Evolutionary conservation across 2,329 filamentous ascomycete genomes (phyloP), one percentile per base, ranked within the genome.

Genomic region (Exophiala mesophila): DNA sequence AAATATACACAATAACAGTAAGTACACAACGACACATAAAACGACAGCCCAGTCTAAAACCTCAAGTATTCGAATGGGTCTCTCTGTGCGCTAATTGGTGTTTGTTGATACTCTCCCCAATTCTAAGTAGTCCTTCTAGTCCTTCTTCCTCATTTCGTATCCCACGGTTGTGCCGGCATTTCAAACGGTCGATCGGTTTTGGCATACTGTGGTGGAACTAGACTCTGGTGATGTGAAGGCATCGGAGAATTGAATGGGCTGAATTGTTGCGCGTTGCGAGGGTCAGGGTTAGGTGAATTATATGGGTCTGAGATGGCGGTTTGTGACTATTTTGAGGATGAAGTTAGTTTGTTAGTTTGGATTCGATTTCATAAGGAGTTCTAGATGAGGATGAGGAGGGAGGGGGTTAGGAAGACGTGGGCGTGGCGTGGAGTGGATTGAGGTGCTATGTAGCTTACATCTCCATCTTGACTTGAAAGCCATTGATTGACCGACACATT

Each of bases 401-500:
- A n/a, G n/a, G n/a, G n/a, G n/a, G 23, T 26, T 26, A 26, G 12
- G 23, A 12, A 26, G 12, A 26, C 12, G 23, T 26, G 12, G 12
- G 12, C 6, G 6, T 5, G 4, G 32, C n/a, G 30, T 17, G 13
- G 29, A 26, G 21, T 19, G 12, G 28, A 23, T 3, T n/a, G 26
- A 29, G 7, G 17, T 16, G 17, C n/a, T 9, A 7, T 29, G 9
- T 9, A 32, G 39, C 48, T 47, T 39, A 51, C 48, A 39, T 51
- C 48, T 20, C 48, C 47, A 15, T 42, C 35, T 28, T 51, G 48
- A 28, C 48, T 51, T 16, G 48, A 51, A n/a, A 51, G 44, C 48
- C 48, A 51, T 24, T 51, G 41, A 28, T 51, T 51, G 3, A 51
- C 39, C 17, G 39, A 34, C 28, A 44, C 44, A 23, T 47, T 40